Base-by-base conservation (phyloP, 192 early-diverging fungal genomes). In the Coemansia aciculifera region DNA sequence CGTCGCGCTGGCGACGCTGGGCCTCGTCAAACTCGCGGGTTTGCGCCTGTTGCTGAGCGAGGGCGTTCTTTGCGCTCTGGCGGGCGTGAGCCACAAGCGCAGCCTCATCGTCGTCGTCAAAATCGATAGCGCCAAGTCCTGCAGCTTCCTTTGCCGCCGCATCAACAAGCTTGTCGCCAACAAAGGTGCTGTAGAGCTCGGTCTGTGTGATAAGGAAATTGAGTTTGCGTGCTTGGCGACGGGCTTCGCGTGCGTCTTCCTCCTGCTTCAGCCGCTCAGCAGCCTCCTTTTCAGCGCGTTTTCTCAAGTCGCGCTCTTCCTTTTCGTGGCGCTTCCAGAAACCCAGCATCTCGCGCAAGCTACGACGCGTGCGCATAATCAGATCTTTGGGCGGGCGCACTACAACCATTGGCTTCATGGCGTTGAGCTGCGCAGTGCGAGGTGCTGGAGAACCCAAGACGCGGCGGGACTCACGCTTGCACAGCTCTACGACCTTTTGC, bases 181-280 rank as follows among this genome's bases (percentile, higher is more conserved):
- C 89, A 82, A 96, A 96, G 81, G 95, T 93, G 60, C 90, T 92
- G 77, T 93, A 96, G 9, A 96, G 85, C 66, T 96, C 94, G 0
- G 94, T 96, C 69, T 96, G 94, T 1, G 92, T 90, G 56, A 96
- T 93, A 66, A 96, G 83, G 68, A 96, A 96, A 72, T 96, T 94
- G 60, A 96, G 87, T 72, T 96, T 96, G 59, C 93, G 87, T 9
- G 88, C 89, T 72, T 96, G 94, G 44, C 94, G 85, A 38, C 88
- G 83, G 5, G 88, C 85, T 64, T 96, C 94, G 37, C 93, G 87
- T 32, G 82, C 78, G 72, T 95, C 94, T 65, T 96, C 94, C 68
- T 94, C 93, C 19, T 87, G 85, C 38, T 90, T 84, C 52, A 88
- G 78, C 44, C 83, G 79, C 71, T 96, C 94, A 23, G 91, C 73